Percentiles rank a stretch among this genome's conserved stretches.
Evolutionary conservation across 352 stramenopile genomes (phyloP).

Genomic region (Paralagenidium karlingii): DNA sequence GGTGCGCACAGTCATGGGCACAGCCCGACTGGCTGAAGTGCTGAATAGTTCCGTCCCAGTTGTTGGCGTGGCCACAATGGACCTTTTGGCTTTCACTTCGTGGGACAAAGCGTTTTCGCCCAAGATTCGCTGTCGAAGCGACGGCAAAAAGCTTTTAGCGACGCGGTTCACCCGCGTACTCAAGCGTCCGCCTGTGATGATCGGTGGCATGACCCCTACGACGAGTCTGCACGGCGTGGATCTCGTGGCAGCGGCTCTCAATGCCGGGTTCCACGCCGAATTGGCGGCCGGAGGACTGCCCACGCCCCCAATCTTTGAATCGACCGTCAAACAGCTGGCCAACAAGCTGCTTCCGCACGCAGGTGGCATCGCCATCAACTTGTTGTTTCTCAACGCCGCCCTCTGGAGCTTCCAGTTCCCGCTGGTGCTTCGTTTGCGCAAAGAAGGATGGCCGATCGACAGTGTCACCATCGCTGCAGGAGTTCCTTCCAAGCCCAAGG

Average conservation of each 20-base stretch:
- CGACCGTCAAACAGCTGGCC: conserved; percentile 43
- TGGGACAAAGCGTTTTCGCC: conserved; percentile 24
- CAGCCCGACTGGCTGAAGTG: conserved; percentile 16
- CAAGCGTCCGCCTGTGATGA: conserved; percentile 69
- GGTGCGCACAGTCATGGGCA: conserved; percentile 33
- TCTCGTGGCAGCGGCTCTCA: conserved; percentile 68
- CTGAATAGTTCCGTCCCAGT: neutral
- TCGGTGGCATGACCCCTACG: conserved; percentile 77
- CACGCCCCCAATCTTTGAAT: conserved; percentile 57
- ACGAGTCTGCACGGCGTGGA: conserved; percentile 70
- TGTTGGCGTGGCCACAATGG: too few relatives aligned
- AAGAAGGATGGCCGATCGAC: conserved; percentile 69
- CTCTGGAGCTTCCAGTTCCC: conserved; percentile 86
- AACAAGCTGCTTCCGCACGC: conserved; percentile 64
- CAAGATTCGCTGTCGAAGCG: conserved; percentile 25
- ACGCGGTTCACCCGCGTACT: conserved; percentile 66
- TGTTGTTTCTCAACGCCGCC: conserved; percentile 85
- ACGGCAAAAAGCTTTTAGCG: neutral
- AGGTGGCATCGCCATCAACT: conserved; percentile 69
- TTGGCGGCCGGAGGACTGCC: conserved; percentile 64
- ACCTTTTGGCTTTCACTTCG: conserved; percentile 3
- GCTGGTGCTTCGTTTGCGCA: conserved; percentile 73
- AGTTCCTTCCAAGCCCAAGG: conserved; percentile 69
- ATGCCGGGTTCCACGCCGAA: conserved; percentile 72
- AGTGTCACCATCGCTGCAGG: conserved; percentile 81